Evolutionary conservation across 805 yeast species (phyloP), one percentile per base, ranked within the genome.

Genomic region (Candida nemodendra): DNA sequence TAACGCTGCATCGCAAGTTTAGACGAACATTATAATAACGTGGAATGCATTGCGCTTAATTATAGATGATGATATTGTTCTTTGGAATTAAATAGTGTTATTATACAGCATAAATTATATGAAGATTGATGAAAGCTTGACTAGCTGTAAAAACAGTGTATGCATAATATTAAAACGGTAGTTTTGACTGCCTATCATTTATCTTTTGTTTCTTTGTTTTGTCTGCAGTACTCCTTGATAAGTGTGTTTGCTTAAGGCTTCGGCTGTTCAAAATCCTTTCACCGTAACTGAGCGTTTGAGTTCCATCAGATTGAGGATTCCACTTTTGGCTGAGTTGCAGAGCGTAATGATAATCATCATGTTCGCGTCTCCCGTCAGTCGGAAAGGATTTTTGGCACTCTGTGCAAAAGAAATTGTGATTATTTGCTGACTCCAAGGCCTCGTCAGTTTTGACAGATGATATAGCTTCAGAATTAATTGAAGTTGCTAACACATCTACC

Each of bases 321-420:
- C 51, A 32, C 27, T 47, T 34, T 9, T 37, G 18, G 22, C 47
- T 50, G 27, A 60, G 29, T 9, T 44, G 19, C 15, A 50, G 17
- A 1, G 65, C 65, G 16, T 53, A 40, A 38, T 61, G 64, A 30
- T 31, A 60, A 31, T 61, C 65, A 16, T 44, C 39, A 39, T 60
- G 65, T 11, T 53, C 54, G 2, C 37, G 36, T 30, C 39, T 29
- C 17, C 41, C 42, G 5, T 15, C 36, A 3, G 3, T 4, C 0
- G 28, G 14, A 4, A 56, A 34, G 3, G 6, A 17, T 16, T 34
- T 27, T 1, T 32, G 30, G 27, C 62, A 57, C 25, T 39, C 28
- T 1, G 32, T 5, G 29, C 62, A 57, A 4, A 18, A 9, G 21
- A 29, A 34, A 13, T 38, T 24, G n/a, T n/a, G n/a, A n/a, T n/a